phyloP scores from a whole-genome alignment of 2,329 filamentous ascomycete genomes.

The Pseudogymnoascus sp. region DNA sequence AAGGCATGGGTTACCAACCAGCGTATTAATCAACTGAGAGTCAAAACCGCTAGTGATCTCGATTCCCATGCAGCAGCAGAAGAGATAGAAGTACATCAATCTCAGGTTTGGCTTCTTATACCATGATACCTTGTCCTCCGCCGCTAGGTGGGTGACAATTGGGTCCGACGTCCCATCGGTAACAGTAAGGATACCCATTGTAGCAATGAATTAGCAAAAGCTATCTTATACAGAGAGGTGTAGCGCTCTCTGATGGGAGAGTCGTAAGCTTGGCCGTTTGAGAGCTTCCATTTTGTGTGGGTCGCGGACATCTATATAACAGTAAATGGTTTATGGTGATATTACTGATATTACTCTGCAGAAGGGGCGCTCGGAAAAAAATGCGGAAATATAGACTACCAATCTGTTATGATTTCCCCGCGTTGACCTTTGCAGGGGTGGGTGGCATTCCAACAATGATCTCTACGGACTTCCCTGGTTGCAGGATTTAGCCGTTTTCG shows the following conservation, averaged over 20 bases:
- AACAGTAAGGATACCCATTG: neutral
- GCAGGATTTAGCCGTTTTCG: neutral
- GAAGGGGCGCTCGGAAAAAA: neutral
- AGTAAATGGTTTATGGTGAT: neutral
- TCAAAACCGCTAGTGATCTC: constrained; percentile 51
- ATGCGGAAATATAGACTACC: neutral
- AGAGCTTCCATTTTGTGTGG: neutral
- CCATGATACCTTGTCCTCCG: constrained; percentile 34
- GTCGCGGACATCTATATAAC: neutral
- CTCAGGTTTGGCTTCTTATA: constrained; percentile 34
- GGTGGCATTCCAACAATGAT: neutral
- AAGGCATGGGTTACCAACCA: constrained; percentile 28
- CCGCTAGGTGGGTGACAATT: constrained; percentile 33
- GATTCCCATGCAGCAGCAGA: constrained; percentile 46
- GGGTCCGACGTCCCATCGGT: constrained; percentile 25
- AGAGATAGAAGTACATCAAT: constrained; percentile 32
- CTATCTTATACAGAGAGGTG: neutral
- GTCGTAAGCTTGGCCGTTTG: neutral
- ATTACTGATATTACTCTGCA: neutral
- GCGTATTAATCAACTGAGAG: constrained; percentile 40
- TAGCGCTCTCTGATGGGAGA: neutral
- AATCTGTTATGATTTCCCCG: neutral
- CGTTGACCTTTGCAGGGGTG: neutral
- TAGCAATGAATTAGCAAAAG: neutral
- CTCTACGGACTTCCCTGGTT: neutral